Evolutionary conservation across 2,329 filamentous ascomycete species (phyloP).

Genomic region (Coleophoma crateriformis): DNA sequence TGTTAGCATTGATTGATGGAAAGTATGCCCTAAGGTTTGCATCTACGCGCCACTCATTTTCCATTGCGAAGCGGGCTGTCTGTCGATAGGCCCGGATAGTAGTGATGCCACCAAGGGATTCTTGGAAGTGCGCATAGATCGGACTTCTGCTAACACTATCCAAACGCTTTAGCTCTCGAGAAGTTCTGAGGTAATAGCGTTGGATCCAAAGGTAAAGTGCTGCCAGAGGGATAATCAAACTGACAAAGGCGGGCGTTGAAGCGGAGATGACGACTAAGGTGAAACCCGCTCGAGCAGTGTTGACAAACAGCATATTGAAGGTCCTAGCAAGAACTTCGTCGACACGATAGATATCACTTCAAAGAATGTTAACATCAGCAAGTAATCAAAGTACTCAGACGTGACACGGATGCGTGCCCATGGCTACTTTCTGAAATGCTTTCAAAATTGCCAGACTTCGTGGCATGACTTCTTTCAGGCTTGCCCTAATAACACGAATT

Average conservation of each 20-base stretch:
- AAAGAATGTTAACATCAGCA: conserved; percentile 8
- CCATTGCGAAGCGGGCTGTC: conserved; percentile 77
- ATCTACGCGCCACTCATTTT: conserved; percentile 98
- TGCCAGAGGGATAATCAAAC: conserved; percentile 74
- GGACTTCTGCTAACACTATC: conserved; percentile 95
- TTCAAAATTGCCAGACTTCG: too few relatives aligned
- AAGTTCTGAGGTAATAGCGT: conserved; percentile 93
- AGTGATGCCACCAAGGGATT: conserved; percentile 87
- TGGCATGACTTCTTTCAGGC: too few relatives aligned
- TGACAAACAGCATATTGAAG: conserved; percentile 94
- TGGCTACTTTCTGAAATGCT: too few relatives aligned
- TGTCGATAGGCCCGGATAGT: conserved; percentile 95
- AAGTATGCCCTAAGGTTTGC: conserved; percentile 92
- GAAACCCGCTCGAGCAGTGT: conserved; percentile 69
- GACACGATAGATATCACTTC: conserved; percentile 46
- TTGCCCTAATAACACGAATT: too few relatives aligned
- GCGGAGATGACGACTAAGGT: conserved; percentile 82
- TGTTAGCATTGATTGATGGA: conserved; percentile 78
- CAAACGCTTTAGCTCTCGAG: conserved; percentile 89
- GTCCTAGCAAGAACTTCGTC: conserved; percentile 75
- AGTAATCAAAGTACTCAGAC: background rate
- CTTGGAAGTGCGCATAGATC: conserved; percentile 97
- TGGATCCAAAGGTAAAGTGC: conserved; percentile 88
- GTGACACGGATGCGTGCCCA: conserved; percentile 2
- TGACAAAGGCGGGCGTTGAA: conserved; percentile 73